Evolutionary conservation across 441 rosid genomes (phyloP).

Genomic region (Eruca vesicaria): DNA sequence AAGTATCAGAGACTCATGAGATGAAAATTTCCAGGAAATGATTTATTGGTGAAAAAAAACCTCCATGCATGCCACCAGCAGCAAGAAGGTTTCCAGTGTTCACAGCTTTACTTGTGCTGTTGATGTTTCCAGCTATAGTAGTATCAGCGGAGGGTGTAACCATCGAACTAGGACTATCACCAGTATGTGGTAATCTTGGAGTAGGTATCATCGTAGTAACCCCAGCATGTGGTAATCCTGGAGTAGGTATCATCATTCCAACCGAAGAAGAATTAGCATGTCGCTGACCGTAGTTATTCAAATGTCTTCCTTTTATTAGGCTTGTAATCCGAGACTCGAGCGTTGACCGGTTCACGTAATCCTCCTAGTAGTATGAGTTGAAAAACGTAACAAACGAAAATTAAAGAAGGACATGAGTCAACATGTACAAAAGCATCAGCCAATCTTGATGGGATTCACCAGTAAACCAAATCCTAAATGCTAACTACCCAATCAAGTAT

Average conservation of each 20-base stretch:
- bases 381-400: conserved; percentile 21
- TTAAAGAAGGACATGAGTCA: not conserved
- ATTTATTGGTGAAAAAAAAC: conserved; percentile 47
- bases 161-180: conserved; percentile 49
- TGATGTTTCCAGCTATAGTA: conserved; percentile 52
- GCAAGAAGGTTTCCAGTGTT: conserved; percentile 53
- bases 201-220: conserved; percentile 76
- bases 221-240: conserved; percentile 75
- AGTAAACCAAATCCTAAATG: conserved; percentile 1
- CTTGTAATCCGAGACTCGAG: conserved; percentile 64
- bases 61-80: conserved; percentile 51
- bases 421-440: conserved; percentile 4
- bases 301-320: conserved; percentile 47
- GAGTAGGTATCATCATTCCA: conserved; percentile 96
- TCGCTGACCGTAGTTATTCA: conserved; percentile 41
- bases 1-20: conserved; percentile 25
- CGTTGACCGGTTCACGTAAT: conserved; percentile 63
- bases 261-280: conserved; percentile 47
- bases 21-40: not conserved
- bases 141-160: conserved; percentile 65
- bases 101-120: conserved; percentile 46
- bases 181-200: conserved; percentile 79
- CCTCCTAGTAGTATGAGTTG: conserved; percentile 60
- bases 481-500: not conserved
- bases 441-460: conserved; percentile 10